Conservation (phyloP, 2,329 filamentous ascomycete species). For the Sclerotinia nivalis region DNA sequence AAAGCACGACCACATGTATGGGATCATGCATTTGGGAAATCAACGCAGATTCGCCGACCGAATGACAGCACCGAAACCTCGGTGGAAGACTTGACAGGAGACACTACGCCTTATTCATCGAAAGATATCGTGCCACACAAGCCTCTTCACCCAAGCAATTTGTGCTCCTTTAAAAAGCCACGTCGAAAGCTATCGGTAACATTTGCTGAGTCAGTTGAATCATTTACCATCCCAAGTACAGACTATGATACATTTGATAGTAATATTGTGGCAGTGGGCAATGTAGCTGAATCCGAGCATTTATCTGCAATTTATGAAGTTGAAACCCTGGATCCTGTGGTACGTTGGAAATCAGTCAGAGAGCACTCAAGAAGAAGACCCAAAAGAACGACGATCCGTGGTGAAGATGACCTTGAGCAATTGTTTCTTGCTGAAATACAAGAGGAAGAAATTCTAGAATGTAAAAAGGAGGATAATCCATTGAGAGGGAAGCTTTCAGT, state of each 20-base stretch:
- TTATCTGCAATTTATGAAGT: not conserved
- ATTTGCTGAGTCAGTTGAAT: not conserved
- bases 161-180: not conserved
- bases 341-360: no score
- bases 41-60: not conserved
- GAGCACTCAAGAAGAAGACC: not conserved
- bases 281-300: no score
- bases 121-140: not conserved
- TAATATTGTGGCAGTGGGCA: not conserved
- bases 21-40: not conserved
- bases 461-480: not conserved
- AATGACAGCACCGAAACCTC: not conserved
- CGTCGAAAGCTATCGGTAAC: conserved; percentile 5
- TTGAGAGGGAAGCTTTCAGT: not conserved
- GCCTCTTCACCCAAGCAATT: not conserved
- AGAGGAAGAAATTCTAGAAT: not conserved
- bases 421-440: not conserved
- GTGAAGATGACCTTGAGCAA: not conserved
- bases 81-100: not conserved
- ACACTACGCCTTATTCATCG: not conserved
- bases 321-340: not conserved
- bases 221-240: not conserved
- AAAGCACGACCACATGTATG: not conserved
- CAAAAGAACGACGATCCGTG: not conserved
- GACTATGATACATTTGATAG: not conserved